These are phyloP conservation scores for Saccharomycopsis capsularis DNA, from an alignment of 805 yeast genomes.

Conservation along the genomic window DNA sequence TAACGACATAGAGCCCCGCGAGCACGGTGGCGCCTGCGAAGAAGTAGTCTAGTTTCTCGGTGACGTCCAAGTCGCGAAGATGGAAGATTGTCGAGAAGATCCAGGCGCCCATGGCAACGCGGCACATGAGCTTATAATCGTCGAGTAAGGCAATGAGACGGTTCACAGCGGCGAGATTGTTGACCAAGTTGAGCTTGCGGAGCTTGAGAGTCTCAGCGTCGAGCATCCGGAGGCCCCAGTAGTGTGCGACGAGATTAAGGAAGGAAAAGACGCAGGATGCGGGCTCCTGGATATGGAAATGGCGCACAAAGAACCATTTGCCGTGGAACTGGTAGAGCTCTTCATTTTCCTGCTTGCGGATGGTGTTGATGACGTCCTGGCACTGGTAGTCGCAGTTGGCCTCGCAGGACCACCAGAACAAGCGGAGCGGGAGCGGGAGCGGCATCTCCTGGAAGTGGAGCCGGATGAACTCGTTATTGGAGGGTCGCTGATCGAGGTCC, in stretches of 20 bases:
- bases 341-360: constrained; percentile 40
- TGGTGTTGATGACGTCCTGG: constrained; percentile 64
- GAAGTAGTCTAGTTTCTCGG: constrained; percentile 86
- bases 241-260: constrained; percentile 62
- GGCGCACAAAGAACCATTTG: constrained; percentile 88
- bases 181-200: constrained; percentile 13
- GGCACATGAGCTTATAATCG: constrained; percentile 42
- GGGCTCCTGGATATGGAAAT: constrained; percentile 78
- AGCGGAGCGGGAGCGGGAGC: constrained; percentile 34
- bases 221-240: constrained; percentile 35
- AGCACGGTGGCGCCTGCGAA: constrained; percentile 88
- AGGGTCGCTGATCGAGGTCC: constrained; percentile 19
- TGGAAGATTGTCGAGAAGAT: constrained; percentile 79
- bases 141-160: constrained; percentile 24
- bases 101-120: constrained; percentile 84
- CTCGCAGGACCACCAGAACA: constrained; percentile 66
- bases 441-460: constrained; percentile 33
- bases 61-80: constrained; percentile 66
- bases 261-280: constrained; percentile 76
- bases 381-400: constrained; percentile 91
- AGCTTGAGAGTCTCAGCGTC: constrained; percentile 22
- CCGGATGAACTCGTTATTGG: constrained; percentile 30
- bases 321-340: constrained; percentile 86
- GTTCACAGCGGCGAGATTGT: constrained; percentile 13
- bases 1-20: constrained; percentile 66